phyloP scores from a whole-genome alignment of 331 rosid genomes.

The Quercus tomentella region DNA sequence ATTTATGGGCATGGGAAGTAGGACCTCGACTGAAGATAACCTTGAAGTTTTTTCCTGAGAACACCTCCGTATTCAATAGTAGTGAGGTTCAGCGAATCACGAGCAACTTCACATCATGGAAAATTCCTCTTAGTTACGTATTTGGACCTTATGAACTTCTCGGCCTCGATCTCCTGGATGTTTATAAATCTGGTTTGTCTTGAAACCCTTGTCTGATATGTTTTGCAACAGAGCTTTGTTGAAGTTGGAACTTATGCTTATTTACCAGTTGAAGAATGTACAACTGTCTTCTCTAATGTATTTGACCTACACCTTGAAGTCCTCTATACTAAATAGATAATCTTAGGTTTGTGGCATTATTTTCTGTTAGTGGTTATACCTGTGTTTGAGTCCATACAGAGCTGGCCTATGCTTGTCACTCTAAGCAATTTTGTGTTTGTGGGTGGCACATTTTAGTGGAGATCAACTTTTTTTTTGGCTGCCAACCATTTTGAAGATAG shows the following conservation, averaged over 20 bases:
- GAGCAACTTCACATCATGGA: slow-evolving; percentile 64
- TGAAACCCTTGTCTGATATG: slow-evolving; percentile 12
- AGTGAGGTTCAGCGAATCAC: slow-evolving; percentile 56
- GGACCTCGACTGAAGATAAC: slow-evolving; percentile 73
- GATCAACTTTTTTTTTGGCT: neutral
- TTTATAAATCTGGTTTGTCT: slow-evolving; percentile 53
- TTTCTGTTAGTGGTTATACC: slow-evolving; percentile 32
- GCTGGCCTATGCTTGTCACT: neutral
- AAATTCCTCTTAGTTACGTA: slow-evolving; percentile 33
- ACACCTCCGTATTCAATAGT: slow-evolving; percentile 27
- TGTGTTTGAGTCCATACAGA: neutral
- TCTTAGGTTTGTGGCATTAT: too few relatives aligned
- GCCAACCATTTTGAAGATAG: neutral
- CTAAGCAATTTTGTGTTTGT: neutral
- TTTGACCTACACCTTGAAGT: too few relatives aligned
- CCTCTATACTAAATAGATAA: too few relatives aligned
- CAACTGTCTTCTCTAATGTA: too few relatives aligned
- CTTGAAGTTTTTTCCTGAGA: slow-evolving; percentile 68
- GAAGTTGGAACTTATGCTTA: slow-evolving; percentile 3
- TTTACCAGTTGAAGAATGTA: slow-evolving; percentile 36
- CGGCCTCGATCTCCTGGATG: slow-evolving; percentile 33
- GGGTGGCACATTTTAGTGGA: neutral
- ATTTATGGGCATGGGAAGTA: slow-evolving; percentile 40
- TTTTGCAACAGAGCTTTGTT: neutral
- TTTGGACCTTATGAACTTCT: slow-evolving; percentile 88